A percentile compares a stretch with the other conserved stretches of the same genome.
Conservation (phyloP, 371 early-diverging fungal species). For the Syncephalastrum contaminatum region DNA sequence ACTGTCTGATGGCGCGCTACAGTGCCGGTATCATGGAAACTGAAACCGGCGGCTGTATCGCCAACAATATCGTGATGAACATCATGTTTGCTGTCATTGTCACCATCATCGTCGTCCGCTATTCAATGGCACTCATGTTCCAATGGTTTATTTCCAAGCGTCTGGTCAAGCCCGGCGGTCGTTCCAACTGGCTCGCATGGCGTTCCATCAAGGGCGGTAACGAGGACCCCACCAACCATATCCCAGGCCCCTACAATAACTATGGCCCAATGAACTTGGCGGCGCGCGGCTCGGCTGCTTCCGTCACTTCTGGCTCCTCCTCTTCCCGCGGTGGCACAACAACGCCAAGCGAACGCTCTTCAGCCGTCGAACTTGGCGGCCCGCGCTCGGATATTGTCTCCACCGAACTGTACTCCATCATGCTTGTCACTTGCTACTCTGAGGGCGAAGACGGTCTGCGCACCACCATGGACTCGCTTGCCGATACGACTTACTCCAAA, state of each 20-base stretch:
- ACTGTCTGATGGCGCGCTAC: constrained; percentile 43
- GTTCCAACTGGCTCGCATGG: constrained; percentile 51
- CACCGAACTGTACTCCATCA: constrained; percentile 49
- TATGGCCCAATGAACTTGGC: constrained; percentile 30
- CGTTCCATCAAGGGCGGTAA: constrained; percentile 51
- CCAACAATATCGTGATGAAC: constrained; percentile 50
- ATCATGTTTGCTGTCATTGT: constrained; percentile 47
- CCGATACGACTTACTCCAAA: constrained; percentile 61
- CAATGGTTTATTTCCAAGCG: constrained; percentile 54
- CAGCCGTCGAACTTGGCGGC: constrained; percentile 17
- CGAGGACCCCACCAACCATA: constrained; percentile 47
- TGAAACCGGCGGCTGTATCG: constrained; percentile 56
- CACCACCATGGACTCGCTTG: constrained; percentile 83
- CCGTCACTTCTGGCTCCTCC: constrained; percentile 19
- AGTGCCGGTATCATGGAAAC: constrained; percentile 51
- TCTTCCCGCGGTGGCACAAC: constrained; percentile 28
- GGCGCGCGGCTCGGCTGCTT: constrained; percentile 13
- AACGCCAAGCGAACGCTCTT: constrained; percentile 20
- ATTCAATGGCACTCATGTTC: constrained; percentile 62
- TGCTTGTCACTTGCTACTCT: constrained; percentile 77
- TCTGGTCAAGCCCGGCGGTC: constrained; percentile 47
- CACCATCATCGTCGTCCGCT: constrained; percentile 47
- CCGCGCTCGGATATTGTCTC: constrained; percentile 36
- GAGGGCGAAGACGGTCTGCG: constrained; percentile 78
- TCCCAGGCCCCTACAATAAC: constrained; percentile 45